Base-by-base conservation (phyloP, 768 basidiomycete species). In the Russula brevipes region DNA sequence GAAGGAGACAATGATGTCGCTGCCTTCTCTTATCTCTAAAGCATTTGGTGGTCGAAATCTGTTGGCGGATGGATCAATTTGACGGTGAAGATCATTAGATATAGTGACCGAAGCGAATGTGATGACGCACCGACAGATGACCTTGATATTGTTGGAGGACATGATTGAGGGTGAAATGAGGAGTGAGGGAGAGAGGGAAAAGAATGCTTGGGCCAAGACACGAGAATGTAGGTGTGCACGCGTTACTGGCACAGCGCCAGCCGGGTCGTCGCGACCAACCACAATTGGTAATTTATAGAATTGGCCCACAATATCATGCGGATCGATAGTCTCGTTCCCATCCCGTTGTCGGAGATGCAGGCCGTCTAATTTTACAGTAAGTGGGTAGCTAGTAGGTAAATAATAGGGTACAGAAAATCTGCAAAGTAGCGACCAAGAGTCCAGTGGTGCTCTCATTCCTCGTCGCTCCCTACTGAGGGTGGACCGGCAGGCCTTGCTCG, bases 1-100 rank as follows among this genome's bases (percentile, higher is more conserved):
- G 75, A 96, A 94, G 67, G 86, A 79, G 49, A 95, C 93, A 64
- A 98, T 89, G 71, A 93, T 87, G 74, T 94, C 87, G 66, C 93
- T 85, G 68, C 93, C 86, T 77, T 95, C 88, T 70, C 90, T 84
- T 64, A 82, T 76, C 76, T 99, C 97, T 71, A 96, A 85, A 61
- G 92, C 79, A 77, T 99, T 99, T 66, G 89, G 84, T 6, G 97
- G 97, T 66, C 97, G 94, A 77, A 98, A 99, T 61, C 96, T 95
- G 38, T 38, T 31, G n/a, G 36, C 1, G 7, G 41, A 35, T 63
- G 71, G 39, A 16, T 60, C 41, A 42, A 4, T 51, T 39, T 9
- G 30, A 24, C 45, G 24, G 54, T 14, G 47, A 57, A 30, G 52
- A 59, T 57, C 49, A 39, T 70, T 24, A 52, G 38, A 47, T 61